These are phyloP conservation scores for Tetradesmus lagerheimii DNA, from an alignment of 139 green algal genomes.

Conservation along the genomic window DNA sequence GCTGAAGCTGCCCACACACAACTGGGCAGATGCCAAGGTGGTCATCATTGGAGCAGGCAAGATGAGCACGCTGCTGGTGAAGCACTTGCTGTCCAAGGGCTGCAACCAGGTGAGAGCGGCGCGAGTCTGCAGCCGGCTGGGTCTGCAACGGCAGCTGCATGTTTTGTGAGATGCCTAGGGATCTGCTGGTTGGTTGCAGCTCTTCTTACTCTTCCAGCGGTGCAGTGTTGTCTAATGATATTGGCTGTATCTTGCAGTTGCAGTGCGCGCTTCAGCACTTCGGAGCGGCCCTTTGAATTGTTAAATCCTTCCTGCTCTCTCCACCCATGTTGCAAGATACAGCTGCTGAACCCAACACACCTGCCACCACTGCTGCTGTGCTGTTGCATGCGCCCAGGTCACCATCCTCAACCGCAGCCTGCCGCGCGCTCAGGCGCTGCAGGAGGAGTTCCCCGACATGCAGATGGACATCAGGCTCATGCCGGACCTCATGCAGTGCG, in stretches of 20 bases:
- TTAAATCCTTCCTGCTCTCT: too few species aligned
- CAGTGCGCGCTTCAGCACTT: too few species aligned
- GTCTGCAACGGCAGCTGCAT: not conserved
- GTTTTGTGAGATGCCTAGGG: not conserved
- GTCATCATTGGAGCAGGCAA: slow-evolving; percentile 99
- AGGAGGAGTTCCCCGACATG: slow-evolving; percentile 97
- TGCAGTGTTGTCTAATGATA: too few species aligned
- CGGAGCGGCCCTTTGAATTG: too few species aligned
- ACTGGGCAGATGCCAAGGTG: slow-evolving; percentile 84
- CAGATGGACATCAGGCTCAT: slow-evolving; percentile 96
- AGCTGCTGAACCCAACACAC: too few species aligned
- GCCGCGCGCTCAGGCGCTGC: slow-evolving; percentile 90
- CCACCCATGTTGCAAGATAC: too few species aligned
- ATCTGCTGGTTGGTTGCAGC: not conserved
- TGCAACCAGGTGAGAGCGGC: slow-evolving; percentile 67
- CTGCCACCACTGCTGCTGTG: not conserved
- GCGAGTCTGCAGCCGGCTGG: too few species aligned
- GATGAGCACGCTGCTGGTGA: slow-evolving; percentile 98
- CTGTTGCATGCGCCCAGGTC: slow-evolving; percentile 59
- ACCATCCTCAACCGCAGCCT: slow-evolving; percentile 94
- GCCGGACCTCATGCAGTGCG: slow-evolving; percentile 88
- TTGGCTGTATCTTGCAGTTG: too few species aligned
- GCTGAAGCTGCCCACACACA: slow-evolving; percentile 96
- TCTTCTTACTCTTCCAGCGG: not conserved
- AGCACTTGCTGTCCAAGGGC: slow-evolving; percentile 97